Percentiles rank a stretch among this genome's conserved stretches.
Evolutionary conservation across 2,329 filamentous ascomycete genomes (phyloP).

Genomic region (Clonostachys chloroleuca): DNA sequence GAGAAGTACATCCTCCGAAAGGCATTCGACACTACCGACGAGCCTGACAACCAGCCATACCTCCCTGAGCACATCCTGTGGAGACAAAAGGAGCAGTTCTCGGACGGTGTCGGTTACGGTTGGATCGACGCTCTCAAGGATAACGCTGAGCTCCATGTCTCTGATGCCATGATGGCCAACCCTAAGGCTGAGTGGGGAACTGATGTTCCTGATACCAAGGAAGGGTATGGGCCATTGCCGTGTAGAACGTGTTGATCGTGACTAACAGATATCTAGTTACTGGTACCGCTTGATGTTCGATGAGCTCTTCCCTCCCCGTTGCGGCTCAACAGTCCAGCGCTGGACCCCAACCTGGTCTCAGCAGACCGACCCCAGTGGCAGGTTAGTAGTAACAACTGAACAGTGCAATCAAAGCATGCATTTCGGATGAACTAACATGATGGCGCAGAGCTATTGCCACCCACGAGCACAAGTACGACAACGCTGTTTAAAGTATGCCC

Average conservation of each 20-base stretch:
- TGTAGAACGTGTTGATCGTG: background rate
- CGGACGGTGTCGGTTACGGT: slow-evolving; percentile 95
- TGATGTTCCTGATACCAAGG: slow-evolving; percentile 94
- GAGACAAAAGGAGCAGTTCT: slow-evolving; percentile 99
- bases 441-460: slow-evolving; percentile 66
- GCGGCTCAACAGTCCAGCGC: slow-evolving; percentile 88
- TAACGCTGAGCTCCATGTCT: slow-evolving; percentile 82
- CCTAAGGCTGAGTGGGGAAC: slow-evolving; percentile 93
- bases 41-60: slow-evolving; percentile 77
- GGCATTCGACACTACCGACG: slow-evolving; percentile 89
- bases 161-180: slow-evolving; percentile 98
- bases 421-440: slow-evolving; percentile 3
- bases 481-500: slow-evolving; percentile 24
- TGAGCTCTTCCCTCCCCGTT: slow-evolving; percentile 92
- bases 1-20: slow-evolving; percentile 99
- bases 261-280: slow-evolving; percentile 48
- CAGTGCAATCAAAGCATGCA: slow-evolving; percentile 7
- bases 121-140: slow-evolving; percentile 99
- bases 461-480: slow-evolving; percentile 70
- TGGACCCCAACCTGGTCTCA: slow-evolving; percentile 98
- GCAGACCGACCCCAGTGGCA: slow-evolving; percentile 91
- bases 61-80: slow-evolving; percentile 95
- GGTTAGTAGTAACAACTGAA: slow-evolving; percentile 45
- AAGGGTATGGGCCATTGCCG: slow-evolving; percentile 61
- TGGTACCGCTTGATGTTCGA: slow-evolving; percentile 99